Evolutionary conservation across 371 early-diverging fungal genomes (phyloP), one percentile per base, ranked within the genome.

Genomic region (Blastocladiella emersonii): DNA sequence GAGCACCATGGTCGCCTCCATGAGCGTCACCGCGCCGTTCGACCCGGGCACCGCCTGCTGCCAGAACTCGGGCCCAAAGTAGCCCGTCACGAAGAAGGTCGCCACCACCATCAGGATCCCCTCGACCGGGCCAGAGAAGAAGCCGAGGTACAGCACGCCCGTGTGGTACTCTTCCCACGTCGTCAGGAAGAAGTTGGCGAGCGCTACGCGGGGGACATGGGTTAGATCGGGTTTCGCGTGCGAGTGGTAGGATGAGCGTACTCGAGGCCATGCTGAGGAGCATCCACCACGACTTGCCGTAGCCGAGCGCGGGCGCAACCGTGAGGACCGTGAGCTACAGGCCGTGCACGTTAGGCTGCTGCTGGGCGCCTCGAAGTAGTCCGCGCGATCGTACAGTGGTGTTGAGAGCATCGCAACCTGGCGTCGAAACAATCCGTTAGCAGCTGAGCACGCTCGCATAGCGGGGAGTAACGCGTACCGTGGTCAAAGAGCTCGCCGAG

Each of bases 161-260:
- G 97, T 95, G 71, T 95, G 91, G 70, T 93, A 97, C 66, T 93
- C 94, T 71, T 98, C 95, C 88, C 94, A 90, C 10, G 94, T 92
- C 61, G 91, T 85, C 66, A 93, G 74, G 78, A 90, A 99, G 76
- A 95, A 99, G 75, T 85, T 86, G 59, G 78, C 78, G 37, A 86
- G 70, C 57, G 88, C 88, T 64, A 84, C n/a, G n/a, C n/a, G n/a
- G n/a, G n/a, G n/a, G n/a, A n/a, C n/a, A n/a, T n/a, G n/a, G n/a
- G n/a, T n/a, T n/a, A n/a, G n/a, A n/a, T n/a, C n/a, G n/a, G n/a
- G n/a, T n/a, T n/a, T n/a, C n/a, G n/a, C n/a, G n/a, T n/a, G n/a
- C n/a, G n/a, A n/a, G n/a, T n/a, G n/a, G 35, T 10, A 44, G 45
- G 3, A 21, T 10, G 5, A 44, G 70, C 68, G 49, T 68, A 75